Evolutionary conservation across 2,329 filamentous ascomycete species (phyloP), one percentile per base, ranked within the genome.

Genomic region (Trichoderma koningiopsis): DNA sequence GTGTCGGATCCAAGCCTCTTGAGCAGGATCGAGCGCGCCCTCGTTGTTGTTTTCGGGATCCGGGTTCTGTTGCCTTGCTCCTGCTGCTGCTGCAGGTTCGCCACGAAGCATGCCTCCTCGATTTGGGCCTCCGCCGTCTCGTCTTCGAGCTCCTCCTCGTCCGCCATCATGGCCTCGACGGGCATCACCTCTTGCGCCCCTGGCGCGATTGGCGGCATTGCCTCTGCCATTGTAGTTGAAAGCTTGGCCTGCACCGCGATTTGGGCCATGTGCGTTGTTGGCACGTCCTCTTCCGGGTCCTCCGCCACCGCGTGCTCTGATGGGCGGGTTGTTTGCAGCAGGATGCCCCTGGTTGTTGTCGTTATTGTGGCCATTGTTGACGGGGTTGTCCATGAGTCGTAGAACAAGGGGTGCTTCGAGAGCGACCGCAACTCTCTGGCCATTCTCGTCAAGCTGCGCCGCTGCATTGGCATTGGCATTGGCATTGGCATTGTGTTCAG

Each of bases 381-480:
- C 53, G 65, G 78, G 78, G 60, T 79, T 78, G 47, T 82, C 81
- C 49, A 83, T 82, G 33, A 88, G 84, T 35, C 86, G 82, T 35
- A 88, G 82, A 14, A 88, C 85, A 13, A 88, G 81, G 5, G 86
- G 86, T 1, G 84, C 86, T 74, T 88, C 86, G 2, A 84, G 83
- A 53, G 84, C 86, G n/a, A 88, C 81, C 22, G 76, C 81, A 58
- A 83, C 80, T 63, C 77, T 77, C 11, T 55, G 63, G 4, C 74
- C 77, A 24, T 72, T 73, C 62, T 76, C 79, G 10, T 79, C 78
- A 19, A 71, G 69, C 10, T 68, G 47, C 14, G 64, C 71, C 14
- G 67, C 16, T 35, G 77, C 76, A 31, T 74, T 75, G 29, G 77
- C 27, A 27, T 27, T 27, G 27, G 77, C 27, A 27, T 27, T 27